Base-by-base conservation (phyloP, 2,329 filamentous ascomycete species). In the Reticulascus tulasneorum region DNA sequence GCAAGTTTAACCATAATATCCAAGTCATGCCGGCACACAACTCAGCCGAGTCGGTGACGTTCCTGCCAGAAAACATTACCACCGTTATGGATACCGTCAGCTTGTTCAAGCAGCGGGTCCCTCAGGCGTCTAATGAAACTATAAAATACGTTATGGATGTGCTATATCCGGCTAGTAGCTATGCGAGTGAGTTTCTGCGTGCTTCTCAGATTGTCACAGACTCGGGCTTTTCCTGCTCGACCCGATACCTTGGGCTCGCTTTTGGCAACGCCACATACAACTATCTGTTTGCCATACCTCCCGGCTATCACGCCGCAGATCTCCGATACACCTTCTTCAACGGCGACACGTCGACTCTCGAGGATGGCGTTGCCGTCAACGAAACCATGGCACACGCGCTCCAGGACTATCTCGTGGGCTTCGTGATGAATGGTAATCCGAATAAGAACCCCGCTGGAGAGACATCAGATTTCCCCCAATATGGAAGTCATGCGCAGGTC, bases 131-230 rank as follows among this genome's bases (percentile, higher is more conserved):
- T n/a, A 55, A 64, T 13, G 50, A 50, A 1, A 33, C 4, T 6
- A 25, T 58, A 21, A 48, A 51, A 3, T 65, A 71, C 47, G 58
- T 76, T 35, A 47, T 51, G 4, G 45, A 61, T 4, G 57, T 51
- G 0, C 55, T 76, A 4, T 76, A 76, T 47, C 72, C 73, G 5
- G 48, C 60, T 9, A n/a, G n/a, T n/a, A n/a, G n/a, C n/a, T n/a
- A n/a, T n/a, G n/a, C n/a, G n/a, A n/a, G n/a, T n/a, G n/a, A n/a
- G n/a, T n/a, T n/a, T n/a, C n/a, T n/a, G n/a, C n/a, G n/a, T n/a
- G n/a, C n/a, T n/a, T n/a, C n/a, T n/a, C n/a, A n/a, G n/a, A n/a
- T n/a, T n/a, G n/a, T n/a, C n/a, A n/a, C n/a, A n/a, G 73, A 77
- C 37, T 33, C 48, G 2, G 38, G 53, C 38, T 70, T 73, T 47